Conservation (phyloP, 2,329 filamentous ascomycete genomes). For the Ophiostoma perfectum region DNA sequence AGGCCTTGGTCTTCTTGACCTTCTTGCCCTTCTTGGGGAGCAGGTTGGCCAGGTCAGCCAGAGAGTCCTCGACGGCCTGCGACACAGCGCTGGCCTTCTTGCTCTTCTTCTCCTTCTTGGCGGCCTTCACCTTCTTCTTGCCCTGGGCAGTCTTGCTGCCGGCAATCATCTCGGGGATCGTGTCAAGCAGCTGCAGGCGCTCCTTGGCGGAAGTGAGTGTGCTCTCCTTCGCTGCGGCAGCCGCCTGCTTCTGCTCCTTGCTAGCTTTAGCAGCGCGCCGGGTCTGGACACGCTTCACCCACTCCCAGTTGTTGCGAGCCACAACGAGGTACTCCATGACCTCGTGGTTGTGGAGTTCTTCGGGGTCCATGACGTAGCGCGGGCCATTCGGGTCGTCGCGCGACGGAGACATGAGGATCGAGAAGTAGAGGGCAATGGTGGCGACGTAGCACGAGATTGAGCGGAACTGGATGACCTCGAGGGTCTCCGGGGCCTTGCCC, state of each 20-base stretch:
- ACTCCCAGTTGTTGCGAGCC: conserved; percentile 75
- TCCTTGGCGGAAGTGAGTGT: background rate
- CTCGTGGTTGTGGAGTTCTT: conserved; percentile 80
- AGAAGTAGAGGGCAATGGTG: conserved; percentile 87
- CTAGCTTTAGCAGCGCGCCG: conserved; percentile 21
- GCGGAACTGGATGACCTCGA: conserved; percentile 68
- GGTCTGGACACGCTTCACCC: conserved; percentile 60
- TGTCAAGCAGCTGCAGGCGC: conserved; percentile 9
- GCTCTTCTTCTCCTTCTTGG: conserved; percentile 30
- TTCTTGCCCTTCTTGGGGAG: conserved; percentile 45
- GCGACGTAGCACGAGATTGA: conserved; percentile 82
- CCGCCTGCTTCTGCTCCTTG: conserved; percentile 7
- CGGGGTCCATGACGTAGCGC: conserved; percentile 61
- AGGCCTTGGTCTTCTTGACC: conserved; percentile 32
- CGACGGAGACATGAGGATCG: conserved; percentile 77
- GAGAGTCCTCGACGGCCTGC: conserved; percentile 61
- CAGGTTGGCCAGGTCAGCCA: conserved; percentile 65
- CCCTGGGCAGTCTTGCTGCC: conserved; percentile 24
- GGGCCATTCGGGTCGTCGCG: conserved; percentile 48
- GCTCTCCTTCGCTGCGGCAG: conserved; percentile 28
- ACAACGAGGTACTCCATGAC: conserved; percentile 81
- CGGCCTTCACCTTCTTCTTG: conserved; percentile 27
- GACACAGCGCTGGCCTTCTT: conserved; percentile 39
- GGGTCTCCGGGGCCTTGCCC: conserved; percentile 45
- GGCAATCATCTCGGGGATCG: background rate